Evolutionary conservation across 305 asterid species (phyloP).

Genomic region (Fraxinus velutina): DNA sequence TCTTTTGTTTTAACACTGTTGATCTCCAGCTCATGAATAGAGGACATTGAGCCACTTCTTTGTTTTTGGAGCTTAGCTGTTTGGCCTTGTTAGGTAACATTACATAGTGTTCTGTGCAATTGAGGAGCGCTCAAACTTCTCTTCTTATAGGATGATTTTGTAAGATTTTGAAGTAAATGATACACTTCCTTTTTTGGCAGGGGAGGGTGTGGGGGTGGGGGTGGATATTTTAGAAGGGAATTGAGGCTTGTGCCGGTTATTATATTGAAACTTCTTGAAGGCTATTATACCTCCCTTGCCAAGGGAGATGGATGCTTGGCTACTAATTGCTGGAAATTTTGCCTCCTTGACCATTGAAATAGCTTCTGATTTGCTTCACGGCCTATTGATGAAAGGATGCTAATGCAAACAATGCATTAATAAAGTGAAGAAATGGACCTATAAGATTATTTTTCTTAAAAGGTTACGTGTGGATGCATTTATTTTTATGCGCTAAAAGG

Average conservation of each 20-base stretch:
- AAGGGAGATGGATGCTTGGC: conserved; percentile 10
- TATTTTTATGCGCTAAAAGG: background rate
- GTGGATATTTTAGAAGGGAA: background rate
- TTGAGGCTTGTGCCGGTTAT: background rate
- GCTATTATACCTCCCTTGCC: background rate
- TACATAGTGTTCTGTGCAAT: background rate
- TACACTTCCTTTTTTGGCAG: background rate
- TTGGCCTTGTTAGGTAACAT: background rate
- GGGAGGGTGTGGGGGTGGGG: background rate
- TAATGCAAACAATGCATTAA: background rate
- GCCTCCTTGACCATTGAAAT: background rate
- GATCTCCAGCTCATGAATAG: conserved; percentile 15
- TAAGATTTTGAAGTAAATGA: background rate
- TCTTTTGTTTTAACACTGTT: background rate
- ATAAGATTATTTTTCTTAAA: background rate
- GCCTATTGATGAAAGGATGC: background rate
- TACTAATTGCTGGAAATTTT: background rate
- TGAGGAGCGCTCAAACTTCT: background rate
- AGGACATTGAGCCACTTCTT: background rate
- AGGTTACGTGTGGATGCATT: background rate
- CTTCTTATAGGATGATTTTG: background rate
- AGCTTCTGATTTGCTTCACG: background rate
- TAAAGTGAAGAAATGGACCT: background rate
- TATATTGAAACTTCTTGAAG: background rate
- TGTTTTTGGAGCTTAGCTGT: background rate